Evolutionary conservation across 768 basidiomycete genomes (phyloP), one percentile per base, ranked within the genome.

Genomic region (Hebeloma cylindrosporum): DNA sequence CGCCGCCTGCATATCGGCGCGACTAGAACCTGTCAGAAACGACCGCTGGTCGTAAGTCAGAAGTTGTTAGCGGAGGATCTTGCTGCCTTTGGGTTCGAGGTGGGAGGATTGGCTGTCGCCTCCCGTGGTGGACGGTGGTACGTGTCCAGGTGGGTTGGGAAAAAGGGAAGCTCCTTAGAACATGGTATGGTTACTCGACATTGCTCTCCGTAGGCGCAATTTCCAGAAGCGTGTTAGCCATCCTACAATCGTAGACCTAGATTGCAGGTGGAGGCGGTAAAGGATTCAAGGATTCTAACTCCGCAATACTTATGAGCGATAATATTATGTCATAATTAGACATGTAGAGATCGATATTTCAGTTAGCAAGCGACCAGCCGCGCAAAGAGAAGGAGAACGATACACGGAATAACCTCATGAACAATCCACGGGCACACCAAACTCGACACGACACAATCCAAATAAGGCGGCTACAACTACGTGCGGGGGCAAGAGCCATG

Each of bases 11-110:
- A 47, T 8, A 40, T 41, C 42, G 25, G 33, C 47, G 27, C 21
- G 33, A 23, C 27, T 25, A 48, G 47, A 48, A 25, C 47, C 47
- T 34, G 47, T 48, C 20, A 48, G 14, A 27, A 48, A 48, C 17
- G 41, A 47, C 39, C 40, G 29, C 41, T 48, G 47, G 26, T 48
- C 47, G 34, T 41, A 48, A 28, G 47, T 27, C 21, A 48, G 40
- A 42, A 48, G 47, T 25, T 21, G 31, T 34, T 48, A 30, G 18
- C 27, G 47, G 32, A 47, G 45, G 26, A 16, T 45, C 17, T 45
- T 47, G 46, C 28, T 30, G 29, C 16, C 16, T 14, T 30, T 30
- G 29, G 29, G 29, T 30, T 30, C 29, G 29, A 10, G 29, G 29
- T 30, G 29, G 29, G 29, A 30, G 29, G 29, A 30, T 5, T 30